phyloP scores from a whole-genome alignment of 1,284 basidiomycete species.

The Cystobasidiaceae sp. region DNA sequence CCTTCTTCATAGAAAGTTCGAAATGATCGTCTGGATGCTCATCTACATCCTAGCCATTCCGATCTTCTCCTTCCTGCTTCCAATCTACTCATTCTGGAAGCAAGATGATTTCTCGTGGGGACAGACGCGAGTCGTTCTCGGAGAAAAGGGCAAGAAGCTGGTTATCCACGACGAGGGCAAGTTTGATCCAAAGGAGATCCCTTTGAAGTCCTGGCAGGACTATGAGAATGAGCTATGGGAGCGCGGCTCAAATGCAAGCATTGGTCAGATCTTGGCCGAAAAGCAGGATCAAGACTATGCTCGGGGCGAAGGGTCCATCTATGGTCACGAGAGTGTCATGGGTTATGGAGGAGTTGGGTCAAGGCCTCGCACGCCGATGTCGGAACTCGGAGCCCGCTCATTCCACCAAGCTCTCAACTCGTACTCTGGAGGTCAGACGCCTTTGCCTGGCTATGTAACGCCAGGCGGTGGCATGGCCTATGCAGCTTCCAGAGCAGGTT shows the following conservation, averaged over 20 bases:
- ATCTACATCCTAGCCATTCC: slow-evolving; percentile 71
- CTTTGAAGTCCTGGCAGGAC: slow-evolving; percentile 92
- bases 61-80: slow-evolving; percentile 94
- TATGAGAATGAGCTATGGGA: slow-evolving; percentile 97
- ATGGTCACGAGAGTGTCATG: too few relatives aligned
- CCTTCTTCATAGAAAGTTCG: slow-evolving; percentile 93
- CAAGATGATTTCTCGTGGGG: slow-evolving; percentile 81
- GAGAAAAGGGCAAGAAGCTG: slow-evolving; percentile 82
- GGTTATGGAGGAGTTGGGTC: slow-evolving; percentile 30
- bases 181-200: slow-evolving; percentile 86
- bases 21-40: slow-evolving; percentile 97
- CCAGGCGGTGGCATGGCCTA: slow-evolving; percentile 13
- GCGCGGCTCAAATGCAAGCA: slow-evolving; percentile 56
- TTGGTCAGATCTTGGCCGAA: slow-evolving; percentile 14
- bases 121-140: slow-evolving; percentile 84
- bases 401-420: slow-evolving; percentile 29
- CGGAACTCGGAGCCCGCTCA: slow-evolving; percentile 22
- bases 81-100: slow-evolving; percentile 92
- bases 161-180: slow-evolving; percentile 92
- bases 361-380: slow-evolving; percentile 25
- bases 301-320: too few relatives aligned
- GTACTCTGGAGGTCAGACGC: slow-evolving; percentile 9
- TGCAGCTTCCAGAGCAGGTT: slow-evolving; percentile 20
- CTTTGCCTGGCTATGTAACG: slow-evolving; percentile 9
- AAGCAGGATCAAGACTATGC: slow-evolving; percentile 3